Evolutionary conservation across 768 basidiomycete genomes (phyloP), one percentile per base, ranked within the genome.

Genomic region (Auricularia heimuer): DNA sequence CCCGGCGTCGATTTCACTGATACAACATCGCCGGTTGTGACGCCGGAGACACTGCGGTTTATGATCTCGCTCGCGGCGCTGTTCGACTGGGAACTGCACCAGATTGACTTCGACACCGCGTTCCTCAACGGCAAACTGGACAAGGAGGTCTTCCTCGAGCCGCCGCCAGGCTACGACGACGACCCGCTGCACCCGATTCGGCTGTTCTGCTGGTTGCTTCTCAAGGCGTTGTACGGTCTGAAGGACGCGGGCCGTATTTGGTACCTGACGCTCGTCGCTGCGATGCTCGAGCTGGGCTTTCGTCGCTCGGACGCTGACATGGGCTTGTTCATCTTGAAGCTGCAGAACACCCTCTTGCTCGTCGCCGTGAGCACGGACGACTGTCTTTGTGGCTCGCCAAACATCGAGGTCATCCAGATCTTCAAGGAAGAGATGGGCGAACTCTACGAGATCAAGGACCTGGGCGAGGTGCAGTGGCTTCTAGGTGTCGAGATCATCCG

Each of bases 61-160:
- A 35, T 77, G 12, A 70, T 83, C 3, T 75, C 78, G 3, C 56
- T 80, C 14, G 78, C 80, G 0, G 77, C 79, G 0, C 4, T 63
- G 0, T 56, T 75, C 8, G 67, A 74, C 29, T 76, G 76, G 66
- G 70, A 80, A 3, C 58, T 83, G 4, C 68, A 78, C 21, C 74
- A 75, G 56, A 69, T 82, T 7, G 78, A 85, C 67, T 74, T 83
- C 18, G 78, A 77, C 37, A 71, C 71, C 0, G 78, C 78, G 0
- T 82, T 76, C 67, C 73, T 83, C 0, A 78, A 78, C 68, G 71
- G 72, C 24, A 69, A 75, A 29, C 74, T 82, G 29, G 11, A 44
- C 61, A n/a, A 63, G 24, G 72, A 72, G 36, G 65, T 71, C 18
- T 71, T 67, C 69, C 63, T 70, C 64, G 36, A 34, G 16, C 67